These are phyloP conservation scores for Malus sylvestris DNA, from an alignment of 306 rosid genomes.

Conservation along the genomic window DNA sequence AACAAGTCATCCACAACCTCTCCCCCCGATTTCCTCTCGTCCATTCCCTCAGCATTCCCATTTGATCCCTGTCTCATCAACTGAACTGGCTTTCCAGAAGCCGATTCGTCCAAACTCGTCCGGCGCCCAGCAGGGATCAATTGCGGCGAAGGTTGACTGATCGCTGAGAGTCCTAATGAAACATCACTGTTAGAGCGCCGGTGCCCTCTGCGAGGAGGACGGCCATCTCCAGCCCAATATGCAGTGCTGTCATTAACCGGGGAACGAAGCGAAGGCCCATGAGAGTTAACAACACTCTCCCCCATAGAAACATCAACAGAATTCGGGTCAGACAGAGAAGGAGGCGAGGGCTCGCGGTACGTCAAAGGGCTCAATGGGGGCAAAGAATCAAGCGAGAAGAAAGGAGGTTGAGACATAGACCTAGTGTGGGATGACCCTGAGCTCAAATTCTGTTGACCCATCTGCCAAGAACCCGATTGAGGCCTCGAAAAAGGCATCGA, in stretches of 20 bases:
- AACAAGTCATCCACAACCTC: constrained; percentile 54
- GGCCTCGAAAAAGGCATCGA: constrained; percentile 37
- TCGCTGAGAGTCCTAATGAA: constrained; percentile 55
- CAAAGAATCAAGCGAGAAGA: constrained; percentile 48
- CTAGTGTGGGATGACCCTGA: constrained; percentile 50
- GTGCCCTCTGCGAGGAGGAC: constrained; percentile 79
- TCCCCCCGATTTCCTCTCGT: constrained; percentile 37
- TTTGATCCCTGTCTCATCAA: constrained; percentile 30
- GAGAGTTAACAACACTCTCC: constrained; percentile 45
- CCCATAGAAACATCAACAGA: constrained; percentile 44
- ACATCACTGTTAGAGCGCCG: constrained; percentile 76
- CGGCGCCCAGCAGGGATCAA: constrained; percentile 26
- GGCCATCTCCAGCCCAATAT: constrained; percentile 44
- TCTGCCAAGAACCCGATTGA: constrained; percentile 33
- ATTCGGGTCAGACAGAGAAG: constrained; percentile 35
- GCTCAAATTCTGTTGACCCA: constrained; percentile 39
- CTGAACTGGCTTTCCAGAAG: constrained; percentile 44
- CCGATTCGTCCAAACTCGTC: constrained; percentile 25
- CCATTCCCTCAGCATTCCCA: constrained; percentile 27
- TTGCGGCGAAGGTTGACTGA: constrained; percentile 47
- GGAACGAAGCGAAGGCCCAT: constrained; percentile 21
- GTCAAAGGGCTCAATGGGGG: constrained; percentile 71
- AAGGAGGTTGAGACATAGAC: constrained; percentile 65
- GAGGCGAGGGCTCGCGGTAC: constrained; percentile 27
- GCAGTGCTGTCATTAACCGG: constrained; percentile 32